Evolutionary conservation across 2,329 filamentous ascomycete species (phyloP).

Genomic region (Pseudogymnoascus sp.): DNA sequence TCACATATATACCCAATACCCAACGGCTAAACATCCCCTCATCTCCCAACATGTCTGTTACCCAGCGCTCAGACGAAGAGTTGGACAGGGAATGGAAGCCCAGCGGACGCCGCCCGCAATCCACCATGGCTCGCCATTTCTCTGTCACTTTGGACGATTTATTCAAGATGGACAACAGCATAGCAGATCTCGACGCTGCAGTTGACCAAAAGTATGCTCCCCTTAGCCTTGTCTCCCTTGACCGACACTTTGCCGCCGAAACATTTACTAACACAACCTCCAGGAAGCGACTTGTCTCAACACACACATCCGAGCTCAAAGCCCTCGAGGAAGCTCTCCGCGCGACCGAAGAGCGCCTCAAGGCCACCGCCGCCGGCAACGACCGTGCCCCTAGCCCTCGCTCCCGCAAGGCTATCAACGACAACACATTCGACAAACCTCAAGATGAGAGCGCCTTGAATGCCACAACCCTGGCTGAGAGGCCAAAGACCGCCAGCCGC

Average conservation of each 20-base stretch:
- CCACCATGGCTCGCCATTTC: constrained; percentile 81
- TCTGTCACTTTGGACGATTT: constrained; percentile 79
- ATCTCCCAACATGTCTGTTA: constrained; percentile 24
- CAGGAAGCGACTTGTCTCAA: constrained; percentile 72
- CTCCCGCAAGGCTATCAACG: constrained; percentile 15
- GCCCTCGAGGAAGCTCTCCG: constrained; percentile 75
- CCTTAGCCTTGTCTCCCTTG: not conserved
- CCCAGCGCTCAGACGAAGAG: constrained; percentile 49
- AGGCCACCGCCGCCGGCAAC: constrained; percentile 24
- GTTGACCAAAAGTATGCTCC: constrained; percentile 65
- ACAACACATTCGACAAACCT: constrained; percentile 18
- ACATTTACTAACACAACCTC: constrained; percentile 16
- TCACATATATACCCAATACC: constrained; percentile 3
- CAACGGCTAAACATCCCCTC: not conserved
- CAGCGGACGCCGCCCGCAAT: constrained; percentile 65
- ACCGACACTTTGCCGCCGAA: not conserved
- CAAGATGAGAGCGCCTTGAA: constrained; percentile 13
- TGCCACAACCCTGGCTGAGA: constrained; percentile 17
- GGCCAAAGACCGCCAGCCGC: constrained; percentile 11
- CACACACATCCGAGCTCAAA: constrained; percentile 72
- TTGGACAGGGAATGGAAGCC: constrained; percentile 75
- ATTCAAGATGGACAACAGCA: constrained; percentile 75
- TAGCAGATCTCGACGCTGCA: constrained; percentile 65
- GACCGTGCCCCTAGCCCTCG: constrained; percentile 18
- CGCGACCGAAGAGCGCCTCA: constrained; percentile 75